These are phyloP conservation scores for Trichophaea hybrida DNA, from an alignment of 2,329 filamentous ascomycete species.

Conservation along the genomic window DNA sequence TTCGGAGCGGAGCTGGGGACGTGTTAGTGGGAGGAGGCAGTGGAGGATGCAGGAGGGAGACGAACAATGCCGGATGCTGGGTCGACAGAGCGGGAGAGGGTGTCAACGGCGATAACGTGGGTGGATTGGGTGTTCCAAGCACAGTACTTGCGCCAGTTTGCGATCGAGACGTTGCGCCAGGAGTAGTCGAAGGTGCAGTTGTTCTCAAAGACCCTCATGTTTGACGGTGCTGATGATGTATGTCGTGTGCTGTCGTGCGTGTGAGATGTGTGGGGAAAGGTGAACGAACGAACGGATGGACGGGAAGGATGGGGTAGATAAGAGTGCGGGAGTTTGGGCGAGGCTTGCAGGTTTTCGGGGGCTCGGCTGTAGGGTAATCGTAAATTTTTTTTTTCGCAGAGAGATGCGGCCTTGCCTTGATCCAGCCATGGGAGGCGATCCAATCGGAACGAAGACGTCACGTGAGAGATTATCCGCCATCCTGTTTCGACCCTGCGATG, in stretches of 20 bases:
- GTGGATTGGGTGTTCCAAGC: slow-evolving; percentile 98
- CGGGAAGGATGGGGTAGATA: neutral
- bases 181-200: slow-evolving; percentile 88
- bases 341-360: neutral
- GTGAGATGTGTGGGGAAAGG: neutral
- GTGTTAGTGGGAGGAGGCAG: neutral
- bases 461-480: neutral
- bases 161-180: slow-evolving; percentile 93
- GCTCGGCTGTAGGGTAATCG: neutral
- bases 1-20: slow-evolving; percentile 50
- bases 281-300: neutral
- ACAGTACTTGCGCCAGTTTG: slow-evolving; percentile 98
- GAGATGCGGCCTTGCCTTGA: neutral
- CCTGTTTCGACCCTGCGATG: neutral
- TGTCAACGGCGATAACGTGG: slow-evolving; percentile 92
- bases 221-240: neutral
- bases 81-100: slow-evolving; percentile 58
- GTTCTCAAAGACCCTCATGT: slow-evolving; percentile 93
- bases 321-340: neutral
- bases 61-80: slow-evolving; percentile 48
- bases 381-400: neutral
- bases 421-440: neutral
- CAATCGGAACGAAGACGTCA: neutral
- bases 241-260: neutral
- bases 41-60: neutral